Conservation (phyloP, 371 early-diverging fungal species). For the Mucor plumbeus region DNA sequence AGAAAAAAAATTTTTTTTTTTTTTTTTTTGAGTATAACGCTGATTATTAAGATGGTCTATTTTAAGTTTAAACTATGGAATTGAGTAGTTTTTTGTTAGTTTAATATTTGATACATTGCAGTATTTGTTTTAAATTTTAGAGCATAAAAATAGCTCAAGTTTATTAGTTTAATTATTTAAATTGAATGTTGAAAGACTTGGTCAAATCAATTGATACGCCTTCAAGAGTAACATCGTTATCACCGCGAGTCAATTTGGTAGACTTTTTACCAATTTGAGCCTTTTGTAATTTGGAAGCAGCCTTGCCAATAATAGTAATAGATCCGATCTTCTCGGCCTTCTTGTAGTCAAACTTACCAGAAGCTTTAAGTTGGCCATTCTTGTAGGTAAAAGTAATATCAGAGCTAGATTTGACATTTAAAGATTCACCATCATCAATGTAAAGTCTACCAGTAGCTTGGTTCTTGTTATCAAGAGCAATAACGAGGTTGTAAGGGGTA, state of each 20-base stretch:
- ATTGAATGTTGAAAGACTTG: conserved; percentile 17
- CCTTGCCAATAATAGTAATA: conserved; percentile 24
- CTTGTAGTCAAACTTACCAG: conserved; percentile 38
- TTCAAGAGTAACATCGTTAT: conserved; percentile 9
- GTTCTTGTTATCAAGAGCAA: conserved; percentile 54
- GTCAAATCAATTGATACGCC: conserved; percentile 11
- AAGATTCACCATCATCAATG: conserved; percentile 65
- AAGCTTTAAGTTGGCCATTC: conserved; percentile 31
- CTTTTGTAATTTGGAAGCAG: conserved; percentile 11
- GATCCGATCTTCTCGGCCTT: conserved; percentile 30
- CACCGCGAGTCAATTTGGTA: conserved; percentile 8
- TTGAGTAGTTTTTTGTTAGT: too few species aligned
- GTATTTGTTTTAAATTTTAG: too few species aligned
- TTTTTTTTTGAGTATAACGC: too few species aligned
- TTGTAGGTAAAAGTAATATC: conserved; percentile 35
- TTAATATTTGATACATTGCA: too few species aligned
- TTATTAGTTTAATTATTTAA: conserved; percentile 11
- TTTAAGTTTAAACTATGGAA: too few species aligned
- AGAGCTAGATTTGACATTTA: conserved; percentile 33
- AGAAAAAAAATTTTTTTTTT: too few species aligned
- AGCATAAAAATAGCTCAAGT: too few species aligned
- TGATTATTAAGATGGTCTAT: too few species aligned
- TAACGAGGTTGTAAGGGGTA: conserved; percentile 48
- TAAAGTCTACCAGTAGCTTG: conserved; percentile 56
- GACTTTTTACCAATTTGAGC: conserved; percentile 17